Evolutionary conservation across 2,329 filamentous ascomycete species (phyloP).

Genomic region (Chaetomiaceae sp.): DNA sequence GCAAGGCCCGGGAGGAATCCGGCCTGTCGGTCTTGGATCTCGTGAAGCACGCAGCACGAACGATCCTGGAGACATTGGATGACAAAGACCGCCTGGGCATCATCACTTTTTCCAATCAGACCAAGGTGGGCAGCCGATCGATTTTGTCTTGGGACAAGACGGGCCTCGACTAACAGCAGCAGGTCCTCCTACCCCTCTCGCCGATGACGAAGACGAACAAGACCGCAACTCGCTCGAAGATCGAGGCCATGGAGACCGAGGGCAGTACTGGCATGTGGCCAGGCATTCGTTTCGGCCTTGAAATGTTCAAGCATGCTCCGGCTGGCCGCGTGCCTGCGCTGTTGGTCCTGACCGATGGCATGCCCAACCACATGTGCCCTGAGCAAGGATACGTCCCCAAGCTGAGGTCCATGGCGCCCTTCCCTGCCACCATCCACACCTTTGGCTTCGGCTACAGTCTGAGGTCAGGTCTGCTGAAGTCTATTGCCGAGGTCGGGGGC

Average conservation of each 20-base stretch:
- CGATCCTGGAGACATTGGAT: constrained; percentile 51
- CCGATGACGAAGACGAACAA: constrained; percentile 47
- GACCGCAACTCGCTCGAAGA: constrained; percentile 34
- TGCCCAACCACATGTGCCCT: constrained; percentile 52
- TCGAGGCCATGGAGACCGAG: constrained; percentile 38
- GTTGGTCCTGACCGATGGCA: constrained; percentile 51
- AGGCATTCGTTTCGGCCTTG: constrained; percentile 48
- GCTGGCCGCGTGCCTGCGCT: constrained; percentile 43
- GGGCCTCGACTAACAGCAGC: neutral
- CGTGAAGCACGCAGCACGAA: constrained; percentile 54
- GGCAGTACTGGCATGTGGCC: constrained; percentile 54
- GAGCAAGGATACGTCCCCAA: constrained; percentile 50
- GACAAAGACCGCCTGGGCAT: constrained; percentile 53
- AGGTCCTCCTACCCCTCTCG: constrained; percentile 42
- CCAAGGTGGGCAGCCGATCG: constrained; percentile 28
- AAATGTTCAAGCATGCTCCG: constrained; percentile 37
- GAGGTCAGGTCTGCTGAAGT: constrained; percentile 51
- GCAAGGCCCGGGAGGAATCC: constrained; percentile 38
- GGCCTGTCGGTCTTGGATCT: constrained; percentile 55
- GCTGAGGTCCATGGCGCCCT: constrained; percentile 37
- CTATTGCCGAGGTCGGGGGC: constrained; percentile 52
- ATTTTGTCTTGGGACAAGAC: neutral
- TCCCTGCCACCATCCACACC: constrained; percentile 46
- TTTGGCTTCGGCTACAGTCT: constrained; percentile 51
- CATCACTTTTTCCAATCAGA: constrained; percentile 46